Evolutionary conservation across 805 yeast genomes (phyloP).

Genomic region (Kodamaea neixiangensis): DNA sequence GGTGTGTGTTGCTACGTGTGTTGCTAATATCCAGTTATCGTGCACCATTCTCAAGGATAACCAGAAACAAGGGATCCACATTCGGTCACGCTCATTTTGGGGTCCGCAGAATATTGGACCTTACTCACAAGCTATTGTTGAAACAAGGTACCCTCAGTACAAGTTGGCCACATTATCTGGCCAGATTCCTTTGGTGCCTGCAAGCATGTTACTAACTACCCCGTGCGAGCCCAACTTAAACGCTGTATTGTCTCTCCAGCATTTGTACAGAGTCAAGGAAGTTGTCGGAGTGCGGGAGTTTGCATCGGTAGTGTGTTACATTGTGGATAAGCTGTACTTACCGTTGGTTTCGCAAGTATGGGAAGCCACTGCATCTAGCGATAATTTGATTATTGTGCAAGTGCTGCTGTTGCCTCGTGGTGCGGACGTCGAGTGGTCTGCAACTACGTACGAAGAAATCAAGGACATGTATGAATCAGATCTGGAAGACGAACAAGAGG

Average conservation of each 20-base stretch:
- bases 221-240: slow-evolving; percentile 25
- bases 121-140: slow-evolving; percentile 77
- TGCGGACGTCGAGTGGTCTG: slow-evolving; percentile 78
- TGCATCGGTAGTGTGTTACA: slow-evolving; percentile 55
- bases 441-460: slow-evolving; percentile 48
- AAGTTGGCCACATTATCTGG: slow-evolving; percentile 73
- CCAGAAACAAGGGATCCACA: slow-evolving; percentile 72
- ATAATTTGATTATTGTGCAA: slow-evolving; percentile 49
- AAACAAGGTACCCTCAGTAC: slow-evolving; percentile 24
- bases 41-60: slow-evolving; percentile 46
- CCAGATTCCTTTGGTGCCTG: slow-evolving; percentile 84
- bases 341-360: slow-evolving; percentile 42
- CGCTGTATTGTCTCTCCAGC: slow-evolving; percentile 67
- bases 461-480: slow-evolving; percentile 32
- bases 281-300: slow-evolving; percentile 50
- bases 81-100: slow-evolving; percentile 94
- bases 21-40: slow-evolving; percentile 58
- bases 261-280: slow-evolving; percentile 62
- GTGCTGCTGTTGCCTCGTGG: slow-evolving; percentile 61
- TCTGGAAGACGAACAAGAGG: slow-evolving; percentile 38
- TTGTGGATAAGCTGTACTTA: slow-evolving; percentile 38
- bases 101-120: slow-evolving; percentile 99
- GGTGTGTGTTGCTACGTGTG: slow-evolving; percentile 69
- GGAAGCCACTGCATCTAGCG: slow-evolving; percentile 30
- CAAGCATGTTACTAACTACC: slow-evolving; percentile 54